Evolutionary conservation across 2,329 filamentous ascomycete genomes (phyloP).

Genomic region (Cytospora schulzeri): DNA sequence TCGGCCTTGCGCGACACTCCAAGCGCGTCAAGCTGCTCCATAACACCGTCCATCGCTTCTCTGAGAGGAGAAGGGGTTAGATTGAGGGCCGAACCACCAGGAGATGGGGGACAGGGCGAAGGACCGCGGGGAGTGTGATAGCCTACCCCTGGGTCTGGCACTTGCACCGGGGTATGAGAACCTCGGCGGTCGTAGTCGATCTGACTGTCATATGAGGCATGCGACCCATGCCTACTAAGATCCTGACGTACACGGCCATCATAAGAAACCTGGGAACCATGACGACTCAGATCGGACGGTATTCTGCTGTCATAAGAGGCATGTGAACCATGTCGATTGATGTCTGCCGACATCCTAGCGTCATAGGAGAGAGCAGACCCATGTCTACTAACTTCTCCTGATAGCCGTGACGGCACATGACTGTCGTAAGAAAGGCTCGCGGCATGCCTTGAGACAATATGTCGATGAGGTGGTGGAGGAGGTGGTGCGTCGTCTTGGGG

Average conservation of each 20-base stretch:
- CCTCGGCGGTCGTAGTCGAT: conserved; percentile 27
- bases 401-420: conserved; percentile 22
- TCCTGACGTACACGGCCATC: conserved; percentile 24
- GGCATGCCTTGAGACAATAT: conserved; percentile 43
- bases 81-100: conserved; percentile 60
- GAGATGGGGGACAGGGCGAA: conserved; percentile 70
- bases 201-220: conserved; percentile 40
- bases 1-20: conserved; percentile 61
- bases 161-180: conserved; percentile 41
- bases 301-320: conserved; percentile 36
- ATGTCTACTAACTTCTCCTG: conserved; percentile 25
- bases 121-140: conserved; percentile 59
- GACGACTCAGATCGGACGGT: conserved; percentile 18
- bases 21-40: conserved; percentile 91
- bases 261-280: conserved; percentile 29
- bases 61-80: conserved; percentile 84
- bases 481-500: conserved; percentile 68
- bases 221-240: conserved; percentile 41
- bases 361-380: conserved; percentile 27
- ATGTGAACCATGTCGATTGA: conserved; percentile 36
- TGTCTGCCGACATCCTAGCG: conserved; percentile 21
- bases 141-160: conserved; percentile 43
- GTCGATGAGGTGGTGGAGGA: conserved; percentile 80
- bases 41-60: conserved; percentile 97
- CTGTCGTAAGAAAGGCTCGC: conserved; percentile 30